phyloP scores from a whole-genome alignment of 179 eudicot genomes.

The Silene noctiflora region DNA sequence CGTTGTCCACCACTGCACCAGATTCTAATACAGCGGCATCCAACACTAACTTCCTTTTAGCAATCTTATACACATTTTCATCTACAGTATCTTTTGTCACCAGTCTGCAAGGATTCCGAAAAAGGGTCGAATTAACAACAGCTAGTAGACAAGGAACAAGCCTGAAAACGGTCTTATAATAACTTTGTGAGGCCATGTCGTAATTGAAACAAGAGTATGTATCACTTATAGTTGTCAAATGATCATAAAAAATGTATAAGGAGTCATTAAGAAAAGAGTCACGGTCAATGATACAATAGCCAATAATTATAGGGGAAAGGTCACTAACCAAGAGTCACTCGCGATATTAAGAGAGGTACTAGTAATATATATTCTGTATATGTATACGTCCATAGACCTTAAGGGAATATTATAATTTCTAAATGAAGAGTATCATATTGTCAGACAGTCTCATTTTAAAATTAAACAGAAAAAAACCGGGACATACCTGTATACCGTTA shows the following conservation, averaged over 20 bases:
- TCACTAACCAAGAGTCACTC: too few species aligned
- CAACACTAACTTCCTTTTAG: slow-evolving; percentile 71
- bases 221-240: background rate
- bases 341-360: too few species aligned
- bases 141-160: background rate
- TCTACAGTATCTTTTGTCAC: slow-evolving; percentile 88
- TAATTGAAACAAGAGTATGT: background rate
- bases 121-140: background rate
- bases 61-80: slow-evolving; percentile 83
- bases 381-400: too few species aligned
- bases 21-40: slow-evolving; percentile 87
- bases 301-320: too few species aligned
- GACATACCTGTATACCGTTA: slow-evolving; percentile 71
- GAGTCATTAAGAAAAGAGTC: too few species aligned
- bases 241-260: too few species aligned
- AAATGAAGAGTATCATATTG: background rate
- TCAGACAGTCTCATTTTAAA: background rate
- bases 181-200: too few species aligned
- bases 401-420: background rate
- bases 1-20: slow-evolving; percentile 55
- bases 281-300: too few species aligned
- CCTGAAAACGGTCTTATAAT: too few species aligned
- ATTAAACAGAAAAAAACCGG: background rate
- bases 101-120: slow-evolving; percentile 40
- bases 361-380: too few species aligned